phyloP scores from a whole-genome alignment of 345 rosid species.

The Eucalyptus pauciflora region DNA sequence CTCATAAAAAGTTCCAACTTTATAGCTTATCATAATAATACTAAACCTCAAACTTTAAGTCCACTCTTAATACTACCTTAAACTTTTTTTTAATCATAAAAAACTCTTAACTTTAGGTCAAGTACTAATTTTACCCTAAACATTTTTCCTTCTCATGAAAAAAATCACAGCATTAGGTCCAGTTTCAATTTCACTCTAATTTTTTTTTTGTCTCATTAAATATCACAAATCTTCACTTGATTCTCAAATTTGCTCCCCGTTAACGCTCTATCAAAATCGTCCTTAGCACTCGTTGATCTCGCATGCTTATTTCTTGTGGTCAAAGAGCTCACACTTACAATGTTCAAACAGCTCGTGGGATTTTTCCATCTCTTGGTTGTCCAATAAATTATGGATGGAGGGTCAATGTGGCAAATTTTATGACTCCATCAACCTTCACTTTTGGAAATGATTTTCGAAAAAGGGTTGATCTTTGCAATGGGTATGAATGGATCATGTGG shows the following conservation, averaged over 20 bases:
- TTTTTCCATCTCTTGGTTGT: too few species aligned
- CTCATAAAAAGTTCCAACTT: fast-evolving
- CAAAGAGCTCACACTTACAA: too few species aligned
- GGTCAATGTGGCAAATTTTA: too few species aligned
- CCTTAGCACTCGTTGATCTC: too few species aligned
- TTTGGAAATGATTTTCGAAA: background rate
- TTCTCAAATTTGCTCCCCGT: fast-evolving
- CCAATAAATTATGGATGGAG: too few species aligned
- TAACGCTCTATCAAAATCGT: too few species aligned
- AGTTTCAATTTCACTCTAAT: fast-evolving
- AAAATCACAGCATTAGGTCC: fast-evolving
- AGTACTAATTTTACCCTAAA: fast-evolving
- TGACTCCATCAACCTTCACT: fast-evolving
- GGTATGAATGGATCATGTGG: fast-evolving
- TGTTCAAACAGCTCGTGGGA: fast-evolving
- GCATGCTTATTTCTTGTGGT: too few species aligned
- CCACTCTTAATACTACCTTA: fast-evolving
- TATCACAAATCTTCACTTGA: too few species aligned
- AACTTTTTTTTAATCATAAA: too few species aligned
- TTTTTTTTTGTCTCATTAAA: too few species aligned
- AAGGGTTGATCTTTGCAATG: background rate
- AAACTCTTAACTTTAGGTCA: too few species aligned
- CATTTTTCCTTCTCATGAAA: too few species aligned
- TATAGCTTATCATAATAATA: fast-evolving
- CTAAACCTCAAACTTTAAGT: fast-evolving